These are phyloP conservation scores for Fusarium sp. DNA, from an alignment of 2,329 filamentous ascomycete genomes.

Conservation along the genomic window DNA sequence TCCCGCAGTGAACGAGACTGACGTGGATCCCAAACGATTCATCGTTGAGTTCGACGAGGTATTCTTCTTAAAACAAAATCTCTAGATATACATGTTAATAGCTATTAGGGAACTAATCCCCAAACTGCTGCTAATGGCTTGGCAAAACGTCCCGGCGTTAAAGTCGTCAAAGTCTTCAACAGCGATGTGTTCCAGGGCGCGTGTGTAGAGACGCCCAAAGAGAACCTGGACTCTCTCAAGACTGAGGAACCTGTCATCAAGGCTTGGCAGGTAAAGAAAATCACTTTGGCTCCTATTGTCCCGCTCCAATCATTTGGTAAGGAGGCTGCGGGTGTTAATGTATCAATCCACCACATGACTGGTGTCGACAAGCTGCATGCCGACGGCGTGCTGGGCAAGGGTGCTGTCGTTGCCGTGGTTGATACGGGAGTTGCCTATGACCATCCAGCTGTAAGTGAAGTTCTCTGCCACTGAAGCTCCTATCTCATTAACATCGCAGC, in stretches of 20 bases:
- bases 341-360: conserved; percentile 5
- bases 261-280: conserved; percentile 1
- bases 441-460: background rate
- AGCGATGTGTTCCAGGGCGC: conserved; percentile 5
- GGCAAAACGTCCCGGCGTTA: background rate
- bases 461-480: too few species aligned
- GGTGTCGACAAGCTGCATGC: conserved; percentile 3
- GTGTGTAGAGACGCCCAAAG: conserved; percentile 1
- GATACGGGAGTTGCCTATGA: background rate
- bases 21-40: conserved; percentile 2
- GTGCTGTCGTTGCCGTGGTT: background rate
- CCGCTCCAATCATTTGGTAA: background rate
- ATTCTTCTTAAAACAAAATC: background rate
- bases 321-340: background rate
- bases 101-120: background rate
- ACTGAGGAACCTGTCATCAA: conserved; percentile 1
- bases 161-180: background rate
- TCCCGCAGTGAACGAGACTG: background rate
- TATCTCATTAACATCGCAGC: conserved; percentile 9
- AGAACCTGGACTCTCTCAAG: background rate
- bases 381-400: background rate
- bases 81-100: background rate
- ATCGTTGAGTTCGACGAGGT: conserved; percentile 3
- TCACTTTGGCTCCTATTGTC: background rate
- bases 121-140: background rate